phyloP scores from a whole-genome alignment of 2,329 filamentous ascomycete species.

The Penicillium janthinellum region DNA sequence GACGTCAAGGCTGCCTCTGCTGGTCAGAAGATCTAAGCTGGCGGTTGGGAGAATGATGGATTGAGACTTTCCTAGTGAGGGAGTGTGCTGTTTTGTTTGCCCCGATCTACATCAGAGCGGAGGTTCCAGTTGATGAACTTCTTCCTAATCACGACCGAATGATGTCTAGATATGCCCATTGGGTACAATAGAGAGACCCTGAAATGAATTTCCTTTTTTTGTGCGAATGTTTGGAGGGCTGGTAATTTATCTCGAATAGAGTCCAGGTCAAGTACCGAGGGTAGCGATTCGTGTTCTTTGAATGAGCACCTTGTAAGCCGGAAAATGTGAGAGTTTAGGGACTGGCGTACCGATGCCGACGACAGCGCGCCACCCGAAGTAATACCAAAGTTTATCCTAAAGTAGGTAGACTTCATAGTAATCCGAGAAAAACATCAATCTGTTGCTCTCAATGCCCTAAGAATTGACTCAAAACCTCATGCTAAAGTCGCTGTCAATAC shows the following conservation, averaged over 20 bases:
- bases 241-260: background rate
- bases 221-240: conserved; percentile 1
- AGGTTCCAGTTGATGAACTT: conserved; percentile 9
- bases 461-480: no score
- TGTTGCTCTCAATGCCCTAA: background rate
- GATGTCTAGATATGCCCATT: conserved; percentile 25
- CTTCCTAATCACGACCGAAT: conserved; percentile 16
- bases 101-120: conserved; percentile 4
- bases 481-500: background rate
- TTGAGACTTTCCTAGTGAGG: background rate
- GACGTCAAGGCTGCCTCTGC: conserved; percentile 40
- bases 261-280: background rate
- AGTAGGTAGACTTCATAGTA: no score
- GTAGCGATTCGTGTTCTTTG: background rate
- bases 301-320: background rate
- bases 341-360: background rate
- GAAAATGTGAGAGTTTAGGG: background rate
- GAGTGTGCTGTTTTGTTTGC: conserved; percentile 1
- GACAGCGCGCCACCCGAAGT: background rate
- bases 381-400: background rate
- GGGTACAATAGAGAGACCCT: conserved; percentile 21
- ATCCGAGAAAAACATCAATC: background rate
- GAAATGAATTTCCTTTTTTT: conserved; percentile 17
- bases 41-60: background rate
- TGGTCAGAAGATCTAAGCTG: conserved; percentile 31